Percentiles rank a stretch among this genome's conserved stretches.
phyloP scores from a whole-genome alignment of 352 stramenopile species.

The Phytophthora cryptogea region DNA sequence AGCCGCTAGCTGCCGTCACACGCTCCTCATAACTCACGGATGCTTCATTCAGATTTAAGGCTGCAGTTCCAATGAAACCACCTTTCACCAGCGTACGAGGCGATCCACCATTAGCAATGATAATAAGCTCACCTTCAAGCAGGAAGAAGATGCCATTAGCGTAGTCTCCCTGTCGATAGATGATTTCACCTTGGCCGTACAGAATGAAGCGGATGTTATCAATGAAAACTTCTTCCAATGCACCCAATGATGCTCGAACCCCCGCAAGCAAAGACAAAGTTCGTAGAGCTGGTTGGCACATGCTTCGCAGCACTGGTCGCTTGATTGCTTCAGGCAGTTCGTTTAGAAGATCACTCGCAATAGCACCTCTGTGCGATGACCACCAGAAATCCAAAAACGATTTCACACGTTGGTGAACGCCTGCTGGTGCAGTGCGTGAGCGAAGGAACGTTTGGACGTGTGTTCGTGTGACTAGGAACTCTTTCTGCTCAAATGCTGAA shows the following conservation, averaged over 20 bases:
- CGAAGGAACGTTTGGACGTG: constrained; percentile 59
- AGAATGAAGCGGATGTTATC: constrained; percentile 60
- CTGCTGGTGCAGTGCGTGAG: constrained; percentile 43
- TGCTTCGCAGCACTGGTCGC: constrained; percentile 53
- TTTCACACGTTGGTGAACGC: constrained; percentile 57
- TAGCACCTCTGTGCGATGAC: constrained; percentile 57
- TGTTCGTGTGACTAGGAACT: constrained; percentile 59
- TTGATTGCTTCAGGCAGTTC: constrained; percentile 63
- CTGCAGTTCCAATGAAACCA: constrained; percentile 56
- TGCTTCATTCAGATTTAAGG: constrained; percentile 53
- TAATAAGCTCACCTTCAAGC: constrained; percentile 56
- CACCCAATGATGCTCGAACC: constrained; percentile 42
- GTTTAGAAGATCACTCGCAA: constrained; percentile 48
- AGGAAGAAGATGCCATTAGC: constrained; percentile 65
- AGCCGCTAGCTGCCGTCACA: constrained; percentile 63
- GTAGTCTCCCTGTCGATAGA: constrained; percentile 66
- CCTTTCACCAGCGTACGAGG: constrained; percentile 46
- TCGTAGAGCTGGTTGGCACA: constrained; percentile 54
- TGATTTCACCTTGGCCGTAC: constrained; percentile 66
- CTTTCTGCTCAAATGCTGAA: constrained; percentile 61
- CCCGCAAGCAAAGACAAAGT: constrained; percentile 44
- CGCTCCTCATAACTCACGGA: constrained; percentile 62
- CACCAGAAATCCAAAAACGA: constrained; percentile 78
- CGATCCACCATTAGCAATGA: constrained; percentile 39
- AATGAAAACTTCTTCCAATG: constrained; percentile 49